Percentiles rank a stretch among this genome's conserved stretches.
phyloP scores from a whole-genome alignment of 2,329 filamentous ascomycete genomes.

The Trichoderma cornu-damae region DNA sequence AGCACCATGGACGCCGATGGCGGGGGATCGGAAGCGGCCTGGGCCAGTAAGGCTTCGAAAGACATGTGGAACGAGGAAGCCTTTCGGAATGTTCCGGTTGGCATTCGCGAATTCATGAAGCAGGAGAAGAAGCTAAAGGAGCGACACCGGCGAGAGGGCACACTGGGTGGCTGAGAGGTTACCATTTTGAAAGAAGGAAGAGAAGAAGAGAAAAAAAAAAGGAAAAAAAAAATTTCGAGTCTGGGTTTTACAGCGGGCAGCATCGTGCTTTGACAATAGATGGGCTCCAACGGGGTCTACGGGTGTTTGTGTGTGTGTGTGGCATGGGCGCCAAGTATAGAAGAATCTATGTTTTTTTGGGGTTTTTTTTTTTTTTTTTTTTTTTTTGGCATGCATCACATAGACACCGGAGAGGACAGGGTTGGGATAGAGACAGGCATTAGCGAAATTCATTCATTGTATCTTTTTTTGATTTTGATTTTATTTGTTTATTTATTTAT shows the following conservation, averaged over 20 bases:
- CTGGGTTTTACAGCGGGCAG: not conserved
- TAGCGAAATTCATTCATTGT: not conserved
- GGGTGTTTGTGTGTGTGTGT: too few species aligned
- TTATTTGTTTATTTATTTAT: not conserved
- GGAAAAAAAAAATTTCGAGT: not conserved
- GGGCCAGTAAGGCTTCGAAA: slow-evolving; percentile 40
- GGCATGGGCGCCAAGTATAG: not conserved
- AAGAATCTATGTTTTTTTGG: slow-evolving; percentile 9
- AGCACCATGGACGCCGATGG: slow-evolving; percentile 74
- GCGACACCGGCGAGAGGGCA: slow-evolving; percentile 57
- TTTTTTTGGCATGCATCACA: not conserved
- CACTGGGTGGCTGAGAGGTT: slow-evolving; percentile 1
- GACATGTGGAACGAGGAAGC: slow-evolving; percentile 61
- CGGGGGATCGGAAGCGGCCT: slow-evolving; percentile 61
- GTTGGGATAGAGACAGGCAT: not conserved
- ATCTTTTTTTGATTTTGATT: too few species aligned
- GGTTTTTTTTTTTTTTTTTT: not conserved
- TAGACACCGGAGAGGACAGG: not conserved
- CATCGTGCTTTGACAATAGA: not conserved
- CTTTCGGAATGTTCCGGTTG: slow-evolving; percentile 78
- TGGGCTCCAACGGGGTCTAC: not conserved
- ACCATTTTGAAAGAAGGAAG: too few species aligned
- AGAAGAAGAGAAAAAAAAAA: not conserved
- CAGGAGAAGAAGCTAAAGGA: slow-evolving; percentile 86
- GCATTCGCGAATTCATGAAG: slow-evolving; percentile 95